phyloP scores from a whole-genome alignment of 2,329 filamentous ascomycete genomes.

The Massarina eburnea region DNA sequence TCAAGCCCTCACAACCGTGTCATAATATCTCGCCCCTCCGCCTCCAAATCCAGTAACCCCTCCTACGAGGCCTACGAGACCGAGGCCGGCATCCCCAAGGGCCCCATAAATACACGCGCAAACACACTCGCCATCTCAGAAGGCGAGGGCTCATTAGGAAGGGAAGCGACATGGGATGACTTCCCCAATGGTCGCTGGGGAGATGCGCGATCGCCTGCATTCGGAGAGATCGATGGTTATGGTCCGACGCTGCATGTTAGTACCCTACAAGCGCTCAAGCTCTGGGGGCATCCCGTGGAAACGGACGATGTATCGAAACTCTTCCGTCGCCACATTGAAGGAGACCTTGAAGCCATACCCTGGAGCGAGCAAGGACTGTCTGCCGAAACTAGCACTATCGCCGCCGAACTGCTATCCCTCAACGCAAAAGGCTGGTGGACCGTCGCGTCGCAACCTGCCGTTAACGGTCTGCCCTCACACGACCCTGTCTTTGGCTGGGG shows the following conservation, averaged over 20 bases:
- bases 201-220: slow-evolving; percentile 81
- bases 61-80: slow-evolving; percentile 68
- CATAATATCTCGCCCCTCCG: slow-evolving; percentile 69
- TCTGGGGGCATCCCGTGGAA: slow-evolving; percentile 81
- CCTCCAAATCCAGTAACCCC: slow-evolving; percentile 54
- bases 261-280: slow-evolving; percentile 74
- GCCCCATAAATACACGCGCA: slow-evolving; percentile 71
- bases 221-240: slow-evolving; percentile 97
- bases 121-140: slow-evolving; percentile 93
- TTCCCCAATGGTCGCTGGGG: slow-evolving; percentile 97
- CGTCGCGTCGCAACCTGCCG: slow-evolving; percentile 89
- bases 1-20: slow-evolving; percentile 86
- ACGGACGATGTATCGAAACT: slow-evolving; percentile 73
- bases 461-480: slow-evolving; percentile 78
- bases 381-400: slow-evolving; percentile 81
- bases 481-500: slow-evolving; percentile 91
- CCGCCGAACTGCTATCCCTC: slow-evolving; percentile 70
- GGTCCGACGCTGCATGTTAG: slow-evolving; percentile 93
- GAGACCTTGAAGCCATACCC: slow-evolving; percentile 77
- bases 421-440: slow-evolving; percentile 94
- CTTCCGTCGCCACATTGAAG: slow-evolving; percentile 79
- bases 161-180: slow-evolving; percentile 98
- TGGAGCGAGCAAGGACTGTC: slow-evolving; percentile 92
- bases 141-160: slow-evolving; percentile 82
- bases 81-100: slow-evolving; percentile 75